These are phyloP conservation scores for Candida arabinofermentans DNA, from an alignment of 805 yeast genomes.

Conservation along the genomic window DNA sequence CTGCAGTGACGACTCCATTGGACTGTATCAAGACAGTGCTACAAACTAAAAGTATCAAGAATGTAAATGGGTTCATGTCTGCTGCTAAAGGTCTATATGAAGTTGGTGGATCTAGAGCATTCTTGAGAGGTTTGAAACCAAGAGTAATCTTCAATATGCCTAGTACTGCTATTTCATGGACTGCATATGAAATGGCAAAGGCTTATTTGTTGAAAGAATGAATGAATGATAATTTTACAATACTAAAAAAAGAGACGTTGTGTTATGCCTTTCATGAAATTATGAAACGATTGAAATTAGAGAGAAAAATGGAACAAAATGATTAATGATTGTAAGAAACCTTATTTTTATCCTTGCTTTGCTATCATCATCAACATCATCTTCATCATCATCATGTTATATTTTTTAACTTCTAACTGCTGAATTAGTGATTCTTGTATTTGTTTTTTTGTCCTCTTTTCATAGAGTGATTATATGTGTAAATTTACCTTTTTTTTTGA, in stretches of 20 bases:
- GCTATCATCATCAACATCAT: no score
- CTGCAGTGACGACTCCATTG: constrained; percentile 90
- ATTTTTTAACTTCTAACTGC: no score
- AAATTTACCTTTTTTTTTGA: no score
- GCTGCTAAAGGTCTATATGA: constrained; percentile 68
- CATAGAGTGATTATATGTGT: no score
- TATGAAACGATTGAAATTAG: no score
- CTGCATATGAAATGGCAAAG: constrained; percentile 96
- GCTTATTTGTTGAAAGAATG: constrained; percentile 39
- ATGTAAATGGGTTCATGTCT: constrained; percentile 60
- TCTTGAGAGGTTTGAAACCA: constrained; percentile 82
- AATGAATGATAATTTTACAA: neutral
- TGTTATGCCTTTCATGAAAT: no score
- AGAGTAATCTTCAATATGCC: constrained; percentile 92
- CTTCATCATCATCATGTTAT: no score
- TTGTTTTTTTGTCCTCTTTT: no score
- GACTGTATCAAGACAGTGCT: constrained; percentile 90
- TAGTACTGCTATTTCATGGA: constrained; percentile 95
- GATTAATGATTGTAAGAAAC: no score
- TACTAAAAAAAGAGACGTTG: neutral
- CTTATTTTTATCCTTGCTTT: no score
- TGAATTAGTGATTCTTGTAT: no score
- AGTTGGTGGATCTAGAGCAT: constrained; percentile 61
- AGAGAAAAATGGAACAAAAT: no score
- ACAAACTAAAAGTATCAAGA: constrained; percentile 70